Base-by-base conservation (phyloP, 2,329 filamentous ascomycete species). In the Alternaria triticimaculans region DNA sequence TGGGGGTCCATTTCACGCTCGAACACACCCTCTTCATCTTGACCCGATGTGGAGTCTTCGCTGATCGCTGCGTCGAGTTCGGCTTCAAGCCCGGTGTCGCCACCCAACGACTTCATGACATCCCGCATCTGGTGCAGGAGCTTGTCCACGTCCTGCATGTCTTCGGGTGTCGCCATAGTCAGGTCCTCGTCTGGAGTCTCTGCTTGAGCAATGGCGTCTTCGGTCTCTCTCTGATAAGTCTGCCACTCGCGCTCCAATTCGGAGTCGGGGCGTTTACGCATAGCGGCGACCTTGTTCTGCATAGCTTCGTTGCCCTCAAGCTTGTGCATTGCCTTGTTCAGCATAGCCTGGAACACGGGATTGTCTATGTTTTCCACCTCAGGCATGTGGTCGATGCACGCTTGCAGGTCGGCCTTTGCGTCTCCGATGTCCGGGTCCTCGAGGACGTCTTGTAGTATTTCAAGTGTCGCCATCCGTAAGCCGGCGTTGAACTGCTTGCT, bases 351-450 rank as follows among this genome's bases (percentile, higher is more conserved):
- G 20, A 76, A 75, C 15, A 74, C 73, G 2, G 69, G 60, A 14
- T 64, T 65, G 14, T 72, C 67, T 12, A 68, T 55, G 30, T 72
- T 68, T 5, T 70, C 66, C 10, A 65, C 33, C 20, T 75, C 68
- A 1, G 71, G 66, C 26, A 78, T 58, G 41, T 63, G 71, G 12
- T 67, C 69, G 51, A 74, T 69, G 21, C 76, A 66, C 14, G 72
- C 69, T 33, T 64, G 64, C 9, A 79, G 54, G 15, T 75, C 73
- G 6, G 62, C 62, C 41, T 58, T 69, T 5, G 67, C 70, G 20
- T 72, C 65, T 11, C 57, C 70, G 4, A 76, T 61, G 4, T 74
- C 72, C 6, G 78, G 75, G 30, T 79, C 75, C 8, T 77, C 60
- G 26, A 78, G 65, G 30, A 78, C 46, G 20, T 74, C 65, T 28